Evolutionary conservation across 2,329 filamentous ascomycete species (phyloP).

Genomic region (Zymoseptoria tritici): DNA sequence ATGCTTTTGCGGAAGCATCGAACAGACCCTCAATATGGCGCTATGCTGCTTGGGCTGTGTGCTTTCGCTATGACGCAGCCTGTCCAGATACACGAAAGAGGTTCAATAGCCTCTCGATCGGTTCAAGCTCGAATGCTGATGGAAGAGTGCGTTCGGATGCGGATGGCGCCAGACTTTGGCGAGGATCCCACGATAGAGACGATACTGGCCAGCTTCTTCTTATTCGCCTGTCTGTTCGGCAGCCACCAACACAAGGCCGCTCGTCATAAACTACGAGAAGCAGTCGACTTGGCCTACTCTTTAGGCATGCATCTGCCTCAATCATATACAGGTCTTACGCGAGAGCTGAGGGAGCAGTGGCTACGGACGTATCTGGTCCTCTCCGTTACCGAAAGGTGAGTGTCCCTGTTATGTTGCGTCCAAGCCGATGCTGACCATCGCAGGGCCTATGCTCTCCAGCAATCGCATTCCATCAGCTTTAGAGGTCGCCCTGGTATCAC

Average conservation of each 20-base stretch:
- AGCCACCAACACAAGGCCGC: slow-evolving; percentile 23
- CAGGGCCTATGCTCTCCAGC: slow-evolving; percentile 37
- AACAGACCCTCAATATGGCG: slow-evolving; percentile 36
- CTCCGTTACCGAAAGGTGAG: slow-evolving; percentile 21
- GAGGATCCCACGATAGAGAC: slow-evolving; percentile 24
- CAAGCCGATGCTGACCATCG: no score
- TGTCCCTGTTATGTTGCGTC: no score
- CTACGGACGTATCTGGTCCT: slow-evolving; percentile 33
- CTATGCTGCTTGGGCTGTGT: slow-evolving; percentile 37
- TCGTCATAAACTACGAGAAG: slow-evolving; percentile 23
- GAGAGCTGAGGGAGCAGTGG: slow-evolving; percentile 34
- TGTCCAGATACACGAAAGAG: slow-evolving; percentile 37
- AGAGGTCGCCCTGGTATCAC: slow-evolving; percentile 34
- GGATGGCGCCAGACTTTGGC: slow-evolving; percentile 34
- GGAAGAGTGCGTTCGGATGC: slow-evolving; percentile 38
- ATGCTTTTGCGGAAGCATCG: slow-evolving; percentile 39
- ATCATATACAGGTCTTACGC: slow-evolving; percentile 31
- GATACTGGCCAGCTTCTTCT: slow-evolving; percentile 26
- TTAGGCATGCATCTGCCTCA: slow-evolving; percentile 35
- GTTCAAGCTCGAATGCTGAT: slow-evolving; percentile 37
- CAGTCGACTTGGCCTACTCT: slow-evolving; percentile 35
- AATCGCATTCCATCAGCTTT: slow-evolving; percentile 37
- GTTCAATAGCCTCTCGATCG: slow-evolving; percentile 21
- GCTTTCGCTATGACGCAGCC: slow-evolving; percentile 40
- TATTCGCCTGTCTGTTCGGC: slow-evolving; percentile 27